These are phyloP conservation scores for Silene uniflora DNA, from an alignment of 148 eudicot genomes.

Conservation along the genomic window DNA sequence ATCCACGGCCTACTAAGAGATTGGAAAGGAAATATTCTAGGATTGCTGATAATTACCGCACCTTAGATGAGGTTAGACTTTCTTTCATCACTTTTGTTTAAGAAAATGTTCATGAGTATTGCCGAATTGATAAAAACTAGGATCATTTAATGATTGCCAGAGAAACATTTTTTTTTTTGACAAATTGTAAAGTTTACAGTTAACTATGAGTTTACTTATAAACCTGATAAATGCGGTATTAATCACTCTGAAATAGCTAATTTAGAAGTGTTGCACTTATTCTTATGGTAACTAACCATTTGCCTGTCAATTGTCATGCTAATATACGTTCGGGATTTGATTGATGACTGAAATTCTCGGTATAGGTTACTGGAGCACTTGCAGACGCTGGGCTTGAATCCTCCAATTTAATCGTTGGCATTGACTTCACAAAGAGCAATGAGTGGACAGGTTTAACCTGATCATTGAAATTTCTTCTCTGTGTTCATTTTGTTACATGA, in stretches of 20 bases:
- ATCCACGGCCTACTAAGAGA: conserved; percentile 42
- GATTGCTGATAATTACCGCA: conserved; percentile 78
- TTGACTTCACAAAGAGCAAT: conserved; percentile 99
- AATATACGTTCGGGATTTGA: neutral
- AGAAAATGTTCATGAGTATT: neutral
- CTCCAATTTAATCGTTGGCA: conserved; percentile 91
- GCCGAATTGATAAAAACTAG: neutral
- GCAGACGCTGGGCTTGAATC: conserved; percentile 92
- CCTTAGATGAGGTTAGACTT: conserved; percentile 75
- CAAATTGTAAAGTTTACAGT: too few relatives aligned
- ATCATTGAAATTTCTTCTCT: conserved; percentile 1
- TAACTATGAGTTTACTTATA: neutral
- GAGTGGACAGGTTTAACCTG: conserved; percentile 87
- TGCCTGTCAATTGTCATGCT: neutral
- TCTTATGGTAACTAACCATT: neutral
- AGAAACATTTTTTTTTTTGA: neutral
- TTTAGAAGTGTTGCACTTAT: too few relatives aligned
- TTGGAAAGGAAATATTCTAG: conserved; percentile 75
- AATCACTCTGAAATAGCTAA: neutral
- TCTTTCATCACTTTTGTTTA: neutral
- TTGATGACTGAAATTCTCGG: conserved; percentile 6
- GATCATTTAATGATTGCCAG: too few relatives aligned
- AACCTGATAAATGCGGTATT: neutral
- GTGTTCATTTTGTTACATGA: conserved; percentile 12
- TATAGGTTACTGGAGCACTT: conserved; percentile 92